Conservation (phyloP, 495 filamentous ascomycete genomes). For the Talaromyces liani region DNA sequence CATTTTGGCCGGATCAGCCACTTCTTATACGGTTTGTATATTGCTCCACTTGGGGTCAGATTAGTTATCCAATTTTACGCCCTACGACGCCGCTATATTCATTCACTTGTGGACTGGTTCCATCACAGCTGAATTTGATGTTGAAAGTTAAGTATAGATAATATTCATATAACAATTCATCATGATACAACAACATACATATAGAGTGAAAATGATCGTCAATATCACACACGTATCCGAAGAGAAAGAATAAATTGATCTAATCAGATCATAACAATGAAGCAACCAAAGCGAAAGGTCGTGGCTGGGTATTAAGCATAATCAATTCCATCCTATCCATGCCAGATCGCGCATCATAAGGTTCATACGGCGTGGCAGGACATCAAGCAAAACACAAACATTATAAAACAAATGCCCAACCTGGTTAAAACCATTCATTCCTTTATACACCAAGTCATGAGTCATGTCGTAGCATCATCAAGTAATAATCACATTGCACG, state of each 20-base stretch:
- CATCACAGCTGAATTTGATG: background rate
- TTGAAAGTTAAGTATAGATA: background rate
- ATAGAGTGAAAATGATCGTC: background rate
- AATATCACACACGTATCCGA: background rate
- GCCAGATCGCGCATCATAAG: background rate
- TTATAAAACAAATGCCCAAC: background rate
- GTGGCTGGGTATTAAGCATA: conserved; percentile 1
- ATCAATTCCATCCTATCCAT: background rate
- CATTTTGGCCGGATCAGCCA: background rate
- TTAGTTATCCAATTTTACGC: background rate
- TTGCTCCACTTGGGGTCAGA: background rate
- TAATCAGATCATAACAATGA: background rate
- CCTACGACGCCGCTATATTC: background rate
- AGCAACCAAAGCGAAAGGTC: background rate
- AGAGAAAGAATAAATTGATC: background rate
- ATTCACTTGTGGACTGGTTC: background rate
- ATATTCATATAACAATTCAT: background rate
- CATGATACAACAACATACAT: background rate
- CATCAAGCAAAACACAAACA: background rate
- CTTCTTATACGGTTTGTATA: background rate
- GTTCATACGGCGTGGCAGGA: background rate
- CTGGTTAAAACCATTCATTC: background rate
- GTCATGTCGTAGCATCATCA: conserved; percentile 4
- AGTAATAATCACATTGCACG: conserved; percentile 3
- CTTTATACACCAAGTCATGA: conserved; percentile 4